Percentiles rank a stretch among this genome's conserved stretches.
Evolutionary conservation across 108 stramenopile genomes (phyloP).

Genomic region (Nitzschia sp.): DNA sequence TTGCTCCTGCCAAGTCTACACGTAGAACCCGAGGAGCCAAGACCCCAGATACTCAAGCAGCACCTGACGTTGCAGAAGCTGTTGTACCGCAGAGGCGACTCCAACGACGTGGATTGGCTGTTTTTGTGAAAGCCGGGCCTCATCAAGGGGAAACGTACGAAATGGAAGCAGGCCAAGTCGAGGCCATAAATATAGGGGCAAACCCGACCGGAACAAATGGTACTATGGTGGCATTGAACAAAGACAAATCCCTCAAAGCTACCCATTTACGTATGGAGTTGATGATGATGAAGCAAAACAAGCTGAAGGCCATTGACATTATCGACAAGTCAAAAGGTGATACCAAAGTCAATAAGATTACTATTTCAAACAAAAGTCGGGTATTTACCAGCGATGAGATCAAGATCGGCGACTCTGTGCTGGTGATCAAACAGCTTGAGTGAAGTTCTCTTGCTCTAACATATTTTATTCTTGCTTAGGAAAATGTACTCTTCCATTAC

Average conservation of each 20-base stretch:
- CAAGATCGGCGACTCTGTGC: slow-evolving; percentile 44
- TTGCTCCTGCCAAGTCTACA: background rate
- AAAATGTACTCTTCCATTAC: too few species aligned
- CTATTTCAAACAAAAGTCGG: slow-evolving; percentile 41
- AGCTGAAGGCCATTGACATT: slow-evolving; percentile 41
- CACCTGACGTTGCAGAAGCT: background rate
- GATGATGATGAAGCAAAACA: slow-evolving; percentile 23
- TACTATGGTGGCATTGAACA: background rate
- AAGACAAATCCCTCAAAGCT: slow-evolving; percentile 24
- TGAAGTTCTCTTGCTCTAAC: too few species aligned
- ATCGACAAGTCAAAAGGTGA: slow-evolving; percentile 49
- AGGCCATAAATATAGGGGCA: slow-evolving; percentile 32
- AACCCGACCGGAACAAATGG: slow-evolving; percentile 26
- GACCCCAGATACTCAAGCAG: background rate
- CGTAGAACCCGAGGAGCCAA: background rate
- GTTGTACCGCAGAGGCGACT: background rate
- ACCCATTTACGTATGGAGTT: slow-evolving; percentile 38
- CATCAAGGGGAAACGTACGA: slow-evolving; percentile 35
- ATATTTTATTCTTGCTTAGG: too few species aligned
- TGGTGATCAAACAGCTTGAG: slow-evolving; percentile 19
- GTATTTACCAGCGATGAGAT: slow-evolving; percentile 64
- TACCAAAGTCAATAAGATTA: slow-evolving; percentile 52
- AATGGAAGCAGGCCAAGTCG: slow-evolving; percentile 21
- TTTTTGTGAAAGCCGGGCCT: slow-evolving; percentile 38
- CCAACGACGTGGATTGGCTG: slow-evolving; percentile 24